These are phyloP conservation scores for Cyberlindnera meyerae DNA, from an alignment of 805 yeast species.

Conservation along the genomic window DNA sequence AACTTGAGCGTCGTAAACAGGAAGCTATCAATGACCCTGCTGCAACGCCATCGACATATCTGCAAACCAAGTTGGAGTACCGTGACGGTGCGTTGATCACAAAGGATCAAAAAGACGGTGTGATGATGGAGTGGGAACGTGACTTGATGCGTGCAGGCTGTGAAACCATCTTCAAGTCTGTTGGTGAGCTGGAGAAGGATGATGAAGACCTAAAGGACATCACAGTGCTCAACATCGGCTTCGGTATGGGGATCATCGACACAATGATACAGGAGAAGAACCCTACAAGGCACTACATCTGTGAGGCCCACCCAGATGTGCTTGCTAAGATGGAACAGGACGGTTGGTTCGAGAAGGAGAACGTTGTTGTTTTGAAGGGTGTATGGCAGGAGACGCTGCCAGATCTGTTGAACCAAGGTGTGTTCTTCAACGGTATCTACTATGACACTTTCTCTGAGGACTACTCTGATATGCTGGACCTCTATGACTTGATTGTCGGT, in stretches of 20 bases:
- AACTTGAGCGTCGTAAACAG: slow-evolving; percentile 24
- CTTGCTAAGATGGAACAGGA: slow-evolving; percentile 57
- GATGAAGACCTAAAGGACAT: slow-evolving; percentile 33
- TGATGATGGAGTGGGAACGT: slow-evolving; percentile 97
- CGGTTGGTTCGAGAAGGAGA: slow-evolving; percentile 77
- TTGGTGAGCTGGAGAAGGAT: slow-evolving; percentile 24
- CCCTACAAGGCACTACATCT: slow-evolving; percentile 76
- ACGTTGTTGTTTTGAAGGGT: slow-evolving; percentile 77
- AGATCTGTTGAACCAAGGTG: slow-evolving; percentile 54
- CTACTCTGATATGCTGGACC: slow-evolving; percentile 80
- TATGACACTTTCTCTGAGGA: slow-evolving; percentile 94
- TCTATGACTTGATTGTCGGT: slow-evolving; percentile 79
- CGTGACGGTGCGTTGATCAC: slow-evolving; percentile 68
- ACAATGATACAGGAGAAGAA: slow-evolving; percentile 53
- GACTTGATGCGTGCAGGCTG: slow-evolving; percentile 79
- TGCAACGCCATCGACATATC: slow-evolving; percentile 56
- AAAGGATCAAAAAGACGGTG: slow-evolving; percentile 70
- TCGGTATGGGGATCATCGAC: slow-evolving; percentile 97
- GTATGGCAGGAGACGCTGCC: slow-evolving; percentile 87
- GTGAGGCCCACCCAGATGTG: slow-evolving; percentile 95
- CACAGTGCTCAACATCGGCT: slow-evolving; percentile 78
- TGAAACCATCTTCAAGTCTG: slow-evolving; percentile 56
- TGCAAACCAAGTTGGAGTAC: slow-evolving; percentile 64
- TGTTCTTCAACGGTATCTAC: slow-evolving; percentile 85
- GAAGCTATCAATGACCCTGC: slow-evolving; percentile 49